These are phyloP conservation scores for Discostella stelligeroides DNA, from an alignment of 108 stramenopile species.

Conservation along the genomic window DNA sequence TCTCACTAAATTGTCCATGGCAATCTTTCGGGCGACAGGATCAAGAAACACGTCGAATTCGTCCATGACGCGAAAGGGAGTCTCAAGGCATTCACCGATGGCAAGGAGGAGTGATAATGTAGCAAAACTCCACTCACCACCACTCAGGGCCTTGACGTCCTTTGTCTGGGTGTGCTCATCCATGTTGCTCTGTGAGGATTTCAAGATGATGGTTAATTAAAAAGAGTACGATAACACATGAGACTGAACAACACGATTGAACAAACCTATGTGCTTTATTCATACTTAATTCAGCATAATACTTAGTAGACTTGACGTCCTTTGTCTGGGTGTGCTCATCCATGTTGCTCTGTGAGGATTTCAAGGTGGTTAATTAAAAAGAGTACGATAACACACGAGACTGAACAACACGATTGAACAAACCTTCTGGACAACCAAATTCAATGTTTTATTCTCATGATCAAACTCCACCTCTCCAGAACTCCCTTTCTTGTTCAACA, in stretches of 20 bases:
- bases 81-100: conserved; percentile 88
- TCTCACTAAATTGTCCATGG: conserved; percentile 76
- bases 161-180: conserved; percentile 69
- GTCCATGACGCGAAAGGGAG: conserved; percentile 97
- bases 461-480: conserved; percentile 78
- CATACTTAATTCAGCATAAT: no score
- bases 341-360: conserved; percentile 41
- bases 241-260: neutral
- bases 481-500: conserved; percentile 79
- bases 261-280: no score
- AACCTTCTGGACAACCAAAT: conserved; percentile 74
- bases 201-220: neutral
- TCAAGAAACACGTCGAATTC: conserved; percentile 99
- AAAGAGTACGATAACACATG: conserved; percentile 1
- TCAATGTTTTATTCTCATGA: conserved; percentile 59
- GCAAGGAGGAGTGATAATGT: conserved; percentile 93
- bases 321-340: conserved; percentile 69
- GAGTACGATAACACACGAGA: neutral
- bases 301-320: conserved; percentile 89
- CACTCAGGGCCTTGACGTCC: conserved; percentile 88
- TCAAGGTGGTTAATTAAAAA: neutral
- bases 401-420: neutral
- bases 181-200: conserved; percentile 41
- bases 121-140: conserved; percentile 85
- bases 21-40: conserved; percentile 83